These are phyloP conservation scores for Colletotrichum tabaci DNA, from an alignment of 2,329 filamentous ascomycete genomes.

Conservation along the genomic window DNA sequence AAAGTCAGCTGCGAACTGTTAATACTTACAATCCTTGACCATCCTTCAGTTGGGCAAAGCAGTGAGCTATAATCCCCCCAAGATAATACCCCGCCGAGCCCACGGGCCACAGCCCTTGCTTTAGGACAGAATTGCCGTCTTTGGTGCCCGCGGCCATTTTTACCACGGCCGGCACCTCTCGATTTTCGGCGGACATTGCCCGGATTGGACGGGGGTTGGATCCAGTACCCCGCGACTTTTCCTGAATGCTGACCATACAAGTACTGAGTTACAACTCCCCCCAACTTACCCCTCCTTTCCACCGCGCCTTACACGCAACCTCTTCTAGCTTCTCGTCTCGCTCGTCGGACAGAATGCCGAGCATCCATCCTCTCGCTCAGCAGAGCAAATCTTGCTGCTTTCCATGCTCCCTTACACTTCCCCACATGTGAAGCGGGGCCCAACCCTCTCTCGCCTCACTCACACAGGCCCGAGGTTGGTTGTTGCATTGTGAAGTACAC, in stretches of 20 bases:
- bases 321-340: conserved; percentile 2
- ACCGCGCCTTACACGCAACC: neutral
- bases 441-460: neutral
- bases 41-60: neutral
- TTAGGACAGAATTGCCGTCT: conserved; percentile 36
- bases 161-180: conserved; percentile 6
- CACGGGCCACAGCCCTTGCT: neutral
- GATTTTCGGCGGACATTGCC: conserved; percentile 33
- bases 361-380: neutral
- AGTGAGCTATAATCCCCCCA: neutral
- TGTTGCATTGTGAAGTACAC: neutral
- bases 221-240: neutral
- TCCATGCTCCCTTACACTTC: neutral
- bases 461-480: neutral
- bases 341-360: conserved; percentile 37
- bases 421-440: conserved; percentile 6
- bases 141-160: conserved; percentile 31
- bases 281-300: conserved; percentile 25
- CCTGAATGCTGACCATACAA: neutral
- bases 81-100: neutral
- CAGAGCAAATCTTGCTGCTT: neutral
- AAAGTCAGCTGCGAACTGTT: conserved; percentile 20
- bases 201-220: conserved; percentile 32
- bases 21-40: neutral
- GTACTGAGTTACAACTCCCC: neutral